Conservation (phyloP, 2,329 filamentous ascomycete genomes). For the Karstenula rhodostoma region DNA sequence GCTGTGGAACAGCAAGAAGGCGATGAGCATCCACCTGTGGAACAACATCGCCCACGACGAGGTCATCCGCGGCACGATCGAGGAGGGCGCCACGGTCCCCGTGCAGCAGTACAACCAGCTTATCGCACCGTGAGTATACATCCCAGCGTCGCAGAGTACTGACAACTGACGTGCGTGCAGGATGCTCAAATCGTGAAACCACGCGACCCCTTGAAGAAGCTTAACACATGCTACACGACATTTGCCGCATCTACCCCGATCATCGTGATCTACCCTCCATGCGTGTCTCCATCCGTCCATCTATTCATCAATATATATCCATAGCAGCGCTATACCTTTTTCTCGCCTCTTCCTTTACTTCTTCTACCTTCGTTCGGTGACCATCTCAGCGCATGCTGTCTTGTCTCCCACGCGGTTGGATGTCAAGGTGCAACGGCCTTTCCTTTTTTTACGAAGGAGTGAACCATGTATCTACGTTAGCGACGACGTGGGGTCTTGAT, state of each 20-base stretch:
- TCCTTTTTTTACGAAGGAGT: background rate
- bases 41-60: constrained; percentile 46
- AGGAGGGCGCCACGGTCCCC: constrained; percentile 41
- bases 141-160: background rate
- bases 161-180: background rate
- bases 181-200: constrained; percentile 13
- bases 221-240: too few relatives aligned
- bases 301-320: background rate
- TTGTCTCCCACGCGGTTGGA: background rate
- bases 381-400: background rate
- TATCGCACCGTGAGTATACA: constrained; percentile 46
- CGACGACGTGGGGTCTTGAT: too few relatives aligned
- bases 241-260: too few relatives aligned
- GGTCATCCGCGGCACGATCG: constrained; percentile 45
- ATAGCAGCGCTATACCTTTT: background rate
- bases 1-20: constrained; percentile 61
- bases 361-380: background rate
- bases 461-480: background rate
- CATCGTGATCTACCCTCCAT: too few relatives aligned
- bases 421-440: background rate
- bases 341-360: background rate
- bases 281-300: too few relatives aligned
- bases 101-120: constrained; percentile 46
- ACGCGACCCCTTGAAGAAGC: too few relatives aligned
- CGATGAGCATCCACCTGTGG: constrained; percentile 51